Base-by-base conservation (phyloP, 331 rosid species). In the Rosa hybrid region DNA sequence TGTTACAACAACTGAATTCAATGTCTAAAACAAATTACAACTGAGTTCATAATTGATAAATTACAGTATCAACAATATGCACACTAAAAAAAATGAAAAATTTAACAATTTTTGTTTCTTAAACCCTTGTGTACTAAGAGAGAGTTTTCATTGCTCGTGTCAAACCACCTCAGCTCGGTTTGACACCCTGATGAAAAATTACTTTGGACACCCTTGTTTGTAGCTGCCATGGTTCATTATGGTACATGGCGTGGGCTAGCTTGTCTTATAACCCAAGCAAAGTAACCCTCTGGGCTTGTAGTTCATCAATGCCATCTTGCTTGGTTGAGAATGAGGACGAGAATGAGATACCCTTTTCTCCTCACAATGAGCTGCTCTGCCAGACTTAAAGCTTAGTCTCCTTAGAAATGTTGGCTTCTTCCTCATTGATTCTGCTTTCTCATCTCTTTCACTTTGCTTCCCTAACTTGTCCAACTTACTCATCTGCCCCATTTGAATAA, bases 191-290 rank as follows among this genome's bases (percentile, higher is more conserved):
- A 8, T 9, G 49, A 45, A 45, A 45, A 49, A 49, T 49, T 18
- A 54, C 18, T n/a, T 57, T 0, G 64, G 12, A n/a, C 64, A 25
- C 68, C 70, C 44, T 27, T 64, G 42, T 13, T 30, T 3, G n/a
- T 30, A 14, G 71, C 46, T 67, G 38, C 46, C 46, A 34, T 14
- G 42, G n/a, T 21, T 9, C 67, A 3, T 34, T 34, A 21, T 9
- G 64, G 69, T 14, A 16, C 71, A 34, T 67, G 46, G 23, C 12
- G 34, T 6, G 48, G 72, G 25, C 49, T 81, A 27, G 53, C 80
- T 45, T 79, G 81, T 25, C 78, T 80, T 80, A 60, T 67, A 83
- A 48, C 90, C 96, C 86, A 90, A 71, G 75, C 97, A 91, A 39
- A 84, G 86, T 42, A 84, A 74, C 70, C 77, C 30, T 67, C 88